Conservation (phyloP, 192 early-diverging fungal genomes). For the Allomyces macrogynus region DNA sequence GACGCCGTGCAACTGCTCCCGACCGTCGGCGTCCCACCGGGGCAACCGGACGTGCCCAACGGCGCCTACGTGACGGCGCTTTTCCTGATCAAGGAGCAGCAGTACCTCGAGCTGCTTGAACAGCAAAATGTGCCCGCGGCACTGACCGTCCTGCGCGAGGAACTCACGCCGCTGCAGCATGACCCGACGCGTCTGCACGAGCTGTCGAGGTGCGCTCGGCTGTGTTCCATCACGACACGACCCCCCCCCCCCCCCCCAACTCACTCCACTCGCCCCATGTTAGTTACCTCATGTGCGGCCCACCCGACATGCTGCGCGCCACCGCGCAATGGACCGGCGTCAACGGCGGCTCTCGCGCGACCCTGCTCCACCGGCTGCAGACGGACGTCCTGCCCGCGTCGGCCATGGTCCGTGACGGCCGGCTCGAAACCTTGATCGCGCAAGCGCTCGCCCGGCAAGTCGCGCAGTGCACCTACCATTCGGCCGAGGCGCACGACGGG, state of each 20-base stretch:
- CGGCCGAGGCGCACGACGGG: background rate
- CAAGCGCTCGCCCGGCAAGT: constrained; percentile 7
- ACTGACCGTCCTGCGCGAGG: background rate
- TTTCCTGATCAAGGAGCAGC: background rate
- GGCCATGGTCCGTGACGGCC: constrained; percentile 7
- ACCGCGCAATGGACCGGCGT: constrained; percentile 5
- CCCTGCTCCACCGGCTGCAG: constrained; percentile 4
- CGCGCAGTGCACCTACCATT: constrained; percentile 6
- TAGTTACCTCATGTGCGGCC: constrained; percentile 7
- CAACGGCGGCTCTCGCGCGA: background rate
- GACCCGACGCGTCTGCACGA: background rate
- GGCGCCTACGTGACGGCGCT: background rate
- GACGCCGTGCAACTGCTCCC: background rate
- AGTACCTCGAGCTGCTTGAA: background rate
- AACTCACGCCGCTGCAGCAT: background rate
- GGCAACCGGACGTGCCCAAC: background rate
- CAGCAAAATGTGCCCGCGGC: background rate
- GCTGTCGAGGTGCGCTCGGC: background rate
- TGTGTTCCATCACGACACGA: too few relatives aligned
- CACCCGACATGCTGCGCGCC: constrained; percentile 4
- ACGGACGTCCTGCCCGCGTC: constrained; percentile 3
- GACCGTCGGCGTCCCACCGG: background rate
- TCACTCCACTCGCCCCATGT: constrained; percentile 2
- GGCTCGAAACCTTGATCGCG: constrained; percentile 5
- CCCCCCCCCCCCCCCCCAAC: too few relatives aligned